A percentile compares a stretch with the other conserved stretches of the same genome.
Conservation (phyloP, 2,329 filamentous ascomycete genomes). For the Stachybotrys elegans region DNA sequence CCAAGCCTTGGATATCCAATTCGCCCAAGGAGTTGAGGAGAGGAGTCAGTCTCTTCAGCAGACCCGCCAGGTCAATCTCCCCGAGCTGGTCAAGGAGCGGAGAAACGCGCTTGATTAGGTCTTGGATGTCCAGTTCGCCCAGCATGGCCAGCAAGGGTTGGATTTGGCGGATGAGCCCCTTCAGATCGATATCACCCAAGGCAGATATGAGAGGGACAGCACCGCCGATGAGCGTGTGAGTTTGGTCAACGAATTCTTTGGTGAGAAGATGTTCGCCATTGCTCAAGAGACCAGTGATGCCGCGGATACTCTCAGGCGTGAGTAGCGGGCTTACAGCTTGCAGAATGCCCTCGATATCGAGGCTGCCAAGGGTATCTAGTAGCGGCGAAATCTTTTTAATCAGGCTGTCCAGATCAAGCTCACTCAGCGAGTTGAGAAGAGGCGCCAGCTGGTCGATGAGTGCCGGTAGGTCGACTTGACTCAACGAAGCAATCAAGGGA, state of each 20-base stretch:
- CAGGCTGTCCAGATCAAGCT: constrained; percentile 23
- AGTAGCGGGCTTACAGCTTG: constrained; percentile 27
- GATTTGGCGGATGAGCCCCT: constrained; percentile 23
- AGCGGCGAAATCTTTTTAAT: constrained; percentile 23
- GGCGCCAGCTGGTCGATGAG: constrained; percentile 21
- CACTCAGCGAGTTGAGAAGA: constrained; percentile 22
- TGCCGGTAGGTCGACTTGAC: constrained; percentile 17
- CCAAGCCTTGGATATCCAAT: constrained; percentile 19
- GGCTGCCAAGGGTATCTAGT: constrained; percentile 20
- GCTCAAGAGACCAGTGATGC: constrained; percentile 25
- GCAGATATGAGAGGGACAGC: constrained; percentile 31
- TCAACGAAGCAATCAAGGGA: constrained; percentile 15
- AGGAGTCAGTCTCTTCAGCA: constrained; percentile 23
- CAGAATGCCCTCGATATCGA: constrained; percentile 27
- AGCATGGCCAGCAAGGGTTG: constrained; percentile 26
- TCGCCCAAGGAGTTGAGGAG: constrained; percentile 24
- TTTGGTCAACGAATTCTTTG: constrained; percentile 23
- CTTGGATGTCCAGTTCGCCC: constrained; percentile 25
- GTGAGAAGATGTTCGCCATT: constrained; percentile 30
- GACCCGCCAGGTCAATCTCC: constrained; percentile 23
- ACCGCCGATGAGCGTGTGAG: constrained; percentile 24
- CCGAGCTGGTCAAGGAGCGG: constrained; percentile 22
- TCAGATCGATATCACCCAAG: constrained; percentile 28
- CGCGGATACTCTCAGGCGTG: constrained; percentile 24
- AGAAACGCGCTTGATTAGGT: constrained; percentile 22